These are phyloP conservation scores for Hysterangium stoloniferum DNA, from an alignment of 768 basidiomycete species.

Conservation along the genomic window DNA sequence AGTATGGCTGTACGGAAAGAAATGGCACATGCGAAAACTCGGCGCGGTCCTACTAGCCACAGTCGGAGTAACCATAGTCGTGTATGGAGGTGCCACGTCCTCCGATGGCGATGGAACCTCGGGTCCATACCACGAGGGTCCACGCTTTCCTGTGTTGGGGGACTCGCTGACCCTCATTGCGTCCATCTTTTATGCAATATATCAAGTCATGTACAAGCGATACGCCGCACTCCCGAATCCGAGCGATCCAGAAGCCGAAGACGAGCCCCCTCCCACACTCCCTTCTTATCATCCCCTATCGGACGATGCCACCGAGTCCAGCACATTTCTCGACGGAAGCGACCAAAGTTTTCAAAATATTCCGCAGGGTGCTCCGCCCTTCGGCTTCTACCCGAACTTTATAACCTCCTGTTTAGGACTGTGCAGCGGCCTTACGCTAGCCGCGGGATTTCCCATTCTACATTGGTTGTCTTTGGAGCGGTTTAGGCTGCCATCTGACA, in stretches of 20 bases:
- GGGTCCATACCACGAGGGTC: conserved; percentile 14
- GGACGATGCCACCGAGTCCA: neutral
- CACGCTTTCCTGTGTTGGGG: conserved; percentile 57
- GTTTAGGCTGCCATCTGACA: conserved; percentile 56
- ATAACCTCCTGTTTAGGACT: conserved; percentile 76
- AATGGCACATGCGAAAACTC: conserved; percentile 58
- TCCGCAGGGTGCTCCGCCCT: conserved; percentile 54
- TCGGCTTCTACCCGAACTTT: conserved; percentile 79
- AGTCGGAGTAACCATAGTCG: conserved; percentile 68
- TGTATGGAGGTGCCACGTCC: conserved; percentile 62
- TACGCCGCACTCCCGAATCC: conserved; percentile 59
- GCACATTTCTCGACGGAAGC: neutral
- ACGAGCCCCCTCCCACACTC: neutral
- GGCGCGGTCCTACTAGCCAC: conserved; percentile 75
- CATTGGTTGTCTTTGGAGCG: conserved; percentile 56
- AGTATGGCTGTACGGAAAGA: conserved; percentile 56
- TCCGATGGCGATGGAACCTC: conserved; percentile 9
- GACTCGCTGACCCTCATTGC: conserved; percentile 66
- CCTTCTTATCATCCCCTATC: neutral
- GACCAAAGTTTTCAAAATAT: conserved; percentile 14
- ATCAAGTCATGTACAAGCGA: conserved; percentile 82
- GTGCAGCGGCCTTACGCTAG: conserved; percentile 62
- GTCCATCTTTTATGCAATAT: conserved; percentile 64
- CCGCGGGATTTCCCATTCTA: conserved; percentile 72
- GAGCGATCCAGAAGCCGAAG: conserved; percentile 17